Evolutionary conservation across 495 filamentous ascomycete species (phyloP).

Genomic region (Evernia prunastri): DNA sequence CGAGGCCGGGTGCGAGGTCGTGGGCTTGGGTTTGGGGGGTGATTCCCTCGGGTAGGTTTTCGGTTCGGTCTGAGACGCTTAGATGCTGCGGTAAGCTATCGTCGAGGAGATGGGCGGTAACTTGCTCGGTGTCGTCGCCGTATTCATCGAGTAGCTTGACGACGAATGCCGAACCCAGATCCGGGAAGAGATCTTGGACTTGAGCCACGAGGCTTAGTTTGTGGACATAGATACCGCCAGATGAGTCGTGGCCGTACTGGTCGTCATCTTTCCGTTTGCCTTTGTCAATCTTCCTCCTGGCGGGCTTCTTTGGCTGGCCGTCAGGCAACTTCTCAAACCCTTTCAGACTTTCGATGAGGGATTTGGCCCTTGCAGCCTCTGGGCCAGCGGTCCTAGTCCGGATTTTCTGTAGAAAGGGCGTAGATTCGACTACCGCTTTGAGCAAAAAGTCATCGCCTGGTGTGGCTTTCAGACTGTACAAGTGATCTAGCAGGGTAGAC

Average conservation of each 20-base stretch:
- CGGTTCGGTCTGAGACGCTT: conserved; percentile 45
- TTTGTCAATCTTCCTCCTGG: conserved; percentile 49
- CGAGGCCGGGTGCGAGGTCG: conserved; percentile 37
- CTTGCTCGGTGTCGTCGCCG: conserved; percentile 66
- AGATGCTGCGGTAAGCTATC: conserved; percentile 64
- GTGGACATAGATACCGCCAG: conserved; percentile 64
- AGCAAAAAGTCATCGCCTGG: conserved; percentile 47
- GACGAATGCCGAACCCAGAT: conserved; percentile 79
- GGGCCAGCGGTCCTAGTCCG: conserved; percentile 34
- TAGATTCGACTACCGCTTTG: conserved; percentile 56
- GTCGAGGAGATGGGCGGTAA: conserved; percentile 79
- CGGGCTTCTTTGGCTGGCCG: conserved; percentile 47
- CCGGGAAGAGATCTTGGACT: conserved; percentile 88
- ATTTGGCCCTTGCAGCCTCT: conserved; percentile 46
- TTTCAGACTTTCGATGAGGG: conserved; percentile 46
- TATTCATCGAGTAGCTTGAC: conserved; percentile 74
- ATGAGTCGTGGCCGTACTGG: conserved; percentile 38
- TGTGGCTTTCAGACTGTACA: conserved; percentile 70
- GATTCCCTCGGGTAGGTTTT: conserved; percentile 40
- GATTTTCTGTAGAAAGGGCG: conserved; percentile 41
- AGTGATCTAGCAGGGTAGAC: conserved; percentile 68
- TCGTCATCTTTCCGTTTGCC: conserved; percentile 55
- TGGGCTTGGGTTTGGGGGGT: conserved; percentile 29
- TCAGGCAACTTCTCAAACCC: conserved; percentile 48
- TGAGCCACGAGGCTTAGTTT: conserved; percentile 76